A percentile compares a stretch with the other conserved stretches of the same genome.
Evolutionary conservation across 257 asterid species (phyloP).

Genomic region (Nicotiana knightiana): DNA sequence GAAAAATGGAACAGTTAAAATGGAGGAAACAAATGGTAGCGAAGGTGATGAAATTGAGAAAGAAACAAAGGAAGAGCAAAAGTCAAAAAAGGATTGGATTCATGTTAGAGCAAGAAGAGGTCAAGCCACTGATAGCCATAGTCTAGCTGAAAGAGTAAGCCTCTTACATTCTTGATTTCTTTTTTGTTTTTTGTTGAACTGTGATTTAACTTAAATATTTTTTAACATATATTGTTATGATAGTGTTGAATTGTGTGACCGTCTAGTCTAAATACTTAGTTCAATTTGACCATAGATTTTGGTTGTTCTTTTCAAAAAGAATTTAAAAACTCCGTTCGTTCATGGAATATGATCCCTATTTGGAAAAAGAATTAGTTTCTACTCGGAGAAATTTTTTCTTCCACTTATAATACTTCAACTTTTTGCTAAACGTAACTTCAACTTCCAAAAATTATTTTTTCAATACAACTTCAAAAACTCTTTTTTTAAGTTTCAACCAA

Average conservation of each 20-base stretch:
- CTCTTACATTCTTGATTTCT: background rate
- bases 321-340: no score
- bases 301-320: no score
- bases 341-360: no score
- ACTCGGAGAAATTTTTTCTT: no score
- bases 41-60: conserved; percentile 25
- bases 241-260: background rate
- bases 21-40: conserved; percentile 13
- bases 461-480: no score
- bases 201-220: background rate
- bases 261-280: background rate
- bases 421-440: no score
- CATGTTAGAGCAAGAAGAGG: conserved; percentile 99
- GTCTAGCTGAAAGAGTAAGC: conserved; percentile 81
- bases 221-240: background rate
- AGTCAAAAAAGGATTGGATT: conserved; percentile 81
- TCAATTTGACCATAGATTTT: no score
- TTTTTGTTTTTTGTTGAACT: background rate
- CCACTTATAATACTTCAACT: no score
- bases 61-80: conserved; percentile 29
- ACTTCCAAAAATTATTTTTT: no score
- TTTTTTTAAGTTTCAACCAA: no score
- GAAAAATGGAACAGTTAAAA: conserved; percentile 13
- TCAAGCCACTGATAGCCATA: conserved; percentile 97
- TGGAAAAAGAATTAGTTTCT: no score